Conservation (phyloP, 768 basidiomycete genomes). For the Lentinula detonsa region DNA sequence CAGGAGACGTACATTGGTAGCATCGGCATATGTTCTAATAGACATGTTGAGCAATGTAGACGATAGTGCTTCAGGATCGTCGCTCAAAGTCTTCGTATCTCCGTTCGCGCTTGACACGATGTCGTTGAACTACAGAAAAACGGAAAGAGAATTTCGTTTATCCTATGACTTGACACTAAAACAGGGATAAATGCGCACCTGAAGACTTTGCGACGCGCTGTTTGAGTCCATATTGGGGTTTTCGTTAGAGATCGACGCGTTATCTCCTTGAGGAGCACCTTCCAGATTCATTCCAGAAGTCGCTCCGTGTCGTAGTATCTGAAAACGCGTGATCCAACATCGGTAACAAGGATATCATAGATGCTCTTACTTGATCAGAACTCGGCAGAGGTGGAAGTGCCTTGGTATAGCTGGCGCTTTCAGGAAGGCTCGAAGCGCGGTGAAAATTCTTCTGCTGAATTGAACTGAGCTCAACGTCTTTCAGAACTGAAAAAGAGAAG, state of each 20-base stretch:
- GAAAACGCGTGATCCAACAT: background rate
- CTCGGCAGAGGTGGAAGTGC: background rate
- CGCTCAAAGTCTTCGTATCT: background rate
- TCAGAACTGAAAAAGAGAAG: no score
- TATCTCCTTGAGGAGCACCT: no score
- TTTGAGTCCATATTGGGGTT: no score
- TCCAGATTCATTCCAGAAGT: no score
- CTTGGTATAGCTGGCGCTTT: background rate
- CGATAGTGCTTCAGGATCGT: background rate
- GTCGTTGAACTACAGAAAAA: no score
- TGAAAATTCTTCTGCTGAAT: background rate
- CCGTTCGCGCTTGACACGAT: no score
- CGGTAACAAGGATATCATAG: background rate
- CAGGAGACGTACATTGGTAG: conserved; percentile 3
- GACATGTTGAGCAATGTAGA: background rate
- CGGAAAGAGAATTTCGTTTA: background rate
- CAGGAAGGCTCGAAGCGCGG: background rate
- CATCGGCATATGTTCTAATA: conserved; percentile 4
- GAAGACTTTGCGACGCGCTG: background rate
- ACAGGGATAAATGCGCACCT: background rate
- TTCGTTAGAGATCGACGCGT: no score
- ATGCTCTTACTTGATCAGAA: background rate
- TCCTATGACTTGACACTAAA: no score
- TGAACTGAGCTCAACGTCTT: no score
- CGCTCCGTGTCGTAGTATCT: background rate